Conservation (phyloP, 208 protist species). For the Trypanosoma melophagium region DNA sequence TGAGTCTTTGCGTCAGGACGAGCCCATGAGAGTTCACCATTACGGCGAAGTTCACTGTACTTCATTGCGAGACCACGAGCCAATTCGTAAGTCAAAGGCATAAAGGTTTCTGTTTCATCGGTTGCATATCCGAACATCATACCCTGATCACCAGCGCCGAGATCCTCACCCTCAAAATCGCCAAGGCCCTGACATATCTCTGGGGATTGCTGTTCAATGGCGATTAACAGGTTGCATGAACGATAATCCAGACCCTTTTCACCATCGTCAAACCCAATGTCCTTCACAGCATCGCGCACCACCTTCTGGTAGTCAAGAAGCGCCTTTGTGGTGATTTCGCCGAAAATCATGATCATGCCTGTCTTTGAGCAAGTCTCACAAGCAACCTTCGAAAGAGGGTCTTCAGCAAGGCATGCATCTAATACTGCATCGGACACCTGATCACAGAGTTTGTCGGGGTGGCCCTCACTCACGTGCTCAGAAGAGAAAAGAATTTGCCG, state of each 20-base stretch:
- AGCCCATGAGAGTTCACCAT: slow-evolving; percentile 93
- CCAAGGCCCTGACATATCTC: slow-evolving; percentile 99
- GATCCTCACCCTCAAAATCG: slow-evolving; percentile 92
- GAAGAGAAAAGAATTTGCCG: slow-evolving; percentile 98
- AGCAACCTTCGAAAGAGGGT: slow-evolving; percentile 98
- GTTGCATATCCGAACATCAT: slow-evolving; percentile 99
- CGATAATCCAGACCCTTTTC: slow-evolving; percentile 98
- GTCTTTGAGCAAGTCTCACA: slow-evolving; percentile 99
- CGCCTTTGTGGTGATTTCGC: slow-evolving; percentile 99
- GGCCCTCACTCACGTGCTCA: slow-evolving; percentile 99
- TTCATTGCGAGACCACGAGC: slow-evolving; percentile 92
- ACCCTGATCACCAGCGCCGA: slow-evolving; percentile 99
- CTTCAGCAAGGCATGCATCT: slow-evolving; percentile 97
- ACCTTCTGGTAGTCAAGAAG: slow-evolving; percentile 97
- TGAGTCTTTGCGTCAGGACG: slow-evolving; percentile 99
- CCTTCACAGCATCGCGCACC: slow-evolving; percentile 95
- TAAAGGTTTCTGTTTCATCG: slow-evolving; percentile 97
- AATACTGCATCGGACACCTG: slow-evolving; percentile 99
- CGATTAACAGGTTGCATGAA: slow-evolving; percentile 97
- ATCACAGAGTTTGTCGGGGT: slow-evolving; percentile 99
- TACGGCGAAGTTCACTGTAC: slow-evolving; percentile 96
- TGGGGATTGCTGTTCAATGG: slow-evolving; percentile 98
- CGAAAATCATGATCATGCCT: slow-evolving; percentile 99
- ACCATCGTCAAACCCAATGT: slow-evolving; percentile 97
- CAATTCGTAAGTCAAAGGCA: slow-evolving; percentile 98